Evolutionary conservation across 805 yeast genomes (phyloP).

Genomic region (Lipomyces yamadae): DNA sequence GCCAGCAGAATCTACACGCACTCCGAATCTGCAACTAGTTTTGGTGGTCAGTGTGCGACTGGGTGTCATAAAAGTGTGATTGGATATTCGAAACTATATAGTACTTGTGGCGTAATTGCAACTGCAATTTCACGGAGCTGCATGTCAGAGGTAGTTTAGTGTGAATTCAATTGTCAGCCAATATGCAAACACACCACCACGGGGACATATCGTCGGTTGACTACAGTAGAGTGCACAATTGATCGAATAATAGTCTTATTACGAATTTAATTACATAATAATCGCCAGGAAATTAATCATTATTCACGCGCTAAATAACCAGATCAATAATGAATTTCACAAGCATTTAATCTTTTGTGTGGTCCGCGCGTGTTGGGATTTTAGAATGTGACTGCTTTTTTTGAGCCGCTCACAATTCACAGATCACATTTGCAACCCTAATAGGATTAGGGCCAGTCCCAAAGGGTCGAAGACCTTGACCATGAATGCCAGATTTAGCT

Average conservation of each 20-base stretch:
- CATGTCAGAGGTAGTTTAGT: no score
- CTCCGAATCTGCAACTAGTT: neutral
- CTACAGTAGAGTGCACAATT: neutral
- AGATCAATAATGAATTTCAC: no score
- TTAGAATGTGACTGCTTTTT: constrained; percentile 28
- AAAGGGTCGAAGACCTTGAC: constrained; percentile 47
- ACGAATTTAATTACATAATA: neutral
- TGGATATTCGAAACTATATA: no score
- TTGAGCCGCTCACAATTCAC: constrained; percentile 19
- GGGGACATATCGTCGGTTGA: neutral
- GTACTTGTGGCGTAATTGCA: neutral
- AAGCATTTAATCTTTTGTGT: neutral
- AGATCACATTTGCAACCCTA: constrained; percentile 4
- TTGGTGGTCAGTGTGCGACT: neutral
- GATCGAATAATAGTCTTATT: neutral
- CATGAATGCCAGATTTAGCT: no score
- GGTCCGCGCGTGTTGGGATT: neutral
- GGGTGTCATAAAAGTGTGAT: no score
- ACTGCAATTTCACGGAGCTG: neutral
- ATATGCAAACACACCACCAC: neutral
- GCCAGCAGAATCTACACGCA: constrained; percentile 1
- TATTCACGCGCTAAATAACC: no score
- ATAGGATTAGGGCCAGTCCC: neutral
- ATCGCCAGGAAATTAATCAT: neutral
- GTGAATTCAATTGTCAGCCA: no score